Percentiles rank a stretch among this genome's conserved stretches.
Conservation (phyloP, 495 filamentous ascomycete genomes). For the Penicillium psychrofluorescens region DNA sequence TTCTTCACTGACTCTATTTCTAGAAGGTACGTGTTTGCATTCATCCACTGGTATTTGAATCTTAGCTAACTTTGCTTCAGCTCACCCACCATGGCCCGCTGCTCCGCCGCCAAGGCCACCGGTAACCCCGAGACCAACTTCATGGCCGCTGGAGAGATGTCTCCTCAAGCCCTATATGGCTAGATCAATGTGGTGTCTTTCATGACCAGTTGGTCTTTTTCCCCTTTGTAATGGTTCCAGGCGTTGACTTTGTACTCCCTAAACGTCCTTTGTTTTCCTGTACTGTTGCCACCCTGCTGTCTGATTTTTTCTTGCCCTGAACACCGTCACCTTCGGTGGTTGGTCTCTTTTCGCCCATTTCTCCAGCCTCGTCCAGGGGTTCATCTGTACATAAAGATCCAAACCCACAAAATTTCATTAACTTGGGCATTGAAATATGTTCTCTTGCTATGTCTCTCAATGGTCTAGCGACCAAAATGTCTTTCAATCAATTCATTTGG, state of each 20-base stretch:
- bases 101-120: slow-evolving; percentile 72
- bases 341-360: slow-evolving; percentile 15
- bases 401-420: slow-evolving; percentile 23
- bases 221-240: slow-evolving; percentile 32
- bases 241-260: slow-evolving; percentile 41
- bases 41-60: slow-evolving; percentile 2
- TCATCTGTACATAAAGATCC: slow-evolving; percentile 40
- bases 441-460: too few relatives aligned
- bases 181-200: slow-evolving; percentile 9
- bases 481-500: too few relatives aligned
- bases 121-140: slow-evolving; percentile 72
- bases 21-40: slow-evolving; percentile 60
- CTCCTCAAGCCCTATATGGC: slow-evolving; percentile 41
- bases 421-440: slow-evolving; percentile 7
- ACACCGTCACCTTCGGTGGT: slow-evolving; percentile 15
- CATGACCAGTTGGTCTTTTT: slow-evolving; percentile 20
- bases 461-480: too few relatives aligned
- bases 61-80: slow-evolving; percentile 38
- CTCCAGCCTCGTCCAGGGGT: slow-evolving; percentile 18
- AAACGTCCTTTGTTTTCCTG: slow-evolving; percentile 25
- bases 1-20: slow-evolving; percentile 96
- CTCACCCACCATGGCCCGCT: slow-evolving; percentile 95
- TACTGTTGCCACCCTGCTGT: slow-evolving; percentile 15
- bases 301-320: slow-evolving; percentile 13
- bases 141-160: slow-evolving; percentile 69